phyloP scores from a whole-genome alignment of 2,329 filamentous ascomycete species.

The Claviceps monticola region DNA sequence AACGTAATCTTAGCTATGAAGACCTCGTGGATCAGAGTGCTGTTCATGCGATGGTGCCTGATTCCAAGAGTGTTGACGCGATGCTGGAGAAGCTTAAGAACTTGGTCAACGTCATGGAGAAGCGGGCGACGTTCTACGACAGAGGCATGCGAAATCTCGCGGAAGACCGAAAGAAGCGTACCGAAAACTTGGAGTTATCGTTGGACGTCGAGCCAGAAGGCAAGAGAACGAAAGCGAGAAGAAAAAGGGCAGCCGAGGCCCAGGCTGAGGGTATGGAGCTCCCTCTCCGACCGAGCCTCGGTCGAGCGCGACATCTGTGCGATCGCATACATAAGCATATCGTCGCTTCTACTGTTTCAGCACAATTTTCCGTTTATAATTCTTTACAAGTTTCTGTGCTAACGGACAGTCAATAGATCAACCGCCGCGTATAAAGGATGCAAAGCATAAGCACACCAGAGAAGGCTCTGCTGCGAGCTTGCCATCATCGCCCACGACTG shows the following conservation, averaged over 20 bases:
- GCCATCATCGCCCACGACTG: constrained; percentile 42
- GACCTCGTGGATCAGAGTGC: constrained; percentile 53
- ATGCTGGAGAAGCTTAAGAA: constrained; percentile 50
- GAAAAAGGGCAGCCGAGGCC: constrained; percentile 57
- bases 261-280: constrained; percentile 21
- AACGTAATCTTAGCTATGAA: constrained; percentile 46
- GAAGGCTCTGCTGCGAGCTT: constrained; percentile 41
- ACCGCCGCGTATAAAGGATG: constrained; percentile 39
- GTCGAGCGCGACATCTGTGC: too few species aligned
- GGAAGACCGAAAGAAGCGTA: constrained; percentile 47
- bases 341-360: not conserved
- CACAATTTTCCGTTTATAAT: not conserved
- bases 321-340: too few species aligned
- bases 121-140: constrained; percentile 54
- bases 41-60: constrained; percentile 43
- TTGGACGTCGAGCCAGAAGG: constrained; percentile 32
- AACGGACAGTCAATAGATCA: constrained; percentile 25
- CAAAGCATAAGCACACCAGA: constrained; percentile 38
- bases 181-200: constrained; percentile 38
- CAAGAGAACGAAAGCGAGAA: constrained; percentile 58
- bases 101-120: constrained; percentile 53
- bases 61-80: constrained; percentile 48
- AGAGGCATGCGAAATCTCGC: constrained; percentile 59
- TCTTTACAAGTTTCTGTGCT: not conserved
- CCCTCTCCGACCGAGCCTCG: too few species aligned